These are phyloP conservation scores for Lachnellula suecica DNA, from an alignment of 2,329 filamentous ascomycete genomes.

Conservation along the genomic window DNA sequence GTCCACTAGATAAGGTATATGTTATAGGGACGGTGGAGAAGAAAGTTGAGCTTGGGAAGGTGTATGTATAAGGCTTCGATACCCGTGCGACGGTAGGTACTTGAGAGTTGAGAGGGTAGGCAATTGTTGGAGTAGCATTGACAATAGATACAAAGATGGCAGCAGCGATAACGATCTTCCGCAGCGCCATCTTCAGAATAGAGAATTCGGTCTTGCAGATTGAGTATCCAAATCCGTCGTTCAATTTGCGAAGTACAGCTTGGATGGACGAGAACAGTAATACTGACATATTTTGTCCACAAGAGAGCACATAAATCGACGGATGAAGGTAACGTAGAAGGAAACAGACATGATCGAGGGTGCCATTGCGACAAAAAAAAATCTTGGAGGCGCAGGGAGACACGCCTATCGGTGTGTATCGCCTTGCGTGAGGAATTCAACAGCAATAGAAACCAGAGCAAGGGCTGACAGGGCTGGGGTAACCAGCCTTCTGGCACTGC, in stretches of 20 bases:
- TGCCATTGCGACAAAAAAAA: conserved; percentile 16
- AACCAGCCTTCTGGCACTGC: conserved; percentile 8
- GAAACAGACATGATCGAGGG: conserved; percentile 9
- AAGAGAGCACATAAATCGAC: conserved; percentile 11
- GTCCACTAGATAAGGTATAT: conserved; percentile 66
- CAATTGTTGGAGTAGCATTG: conserved; percentile 38
- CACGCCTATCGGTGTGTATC: conserved; percentile 19
- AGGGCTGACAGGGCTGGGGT: conserved; percentile 20
- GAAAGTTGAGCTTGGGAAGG: conserved; percentile 75
- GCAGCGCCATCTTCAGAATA: conserved; percentile 22
- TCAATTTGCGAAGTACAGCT: neutral
- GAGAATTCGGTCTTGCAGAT: conserved; percentile 4
- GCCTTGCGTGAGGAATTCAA: conserved; percentile 26
- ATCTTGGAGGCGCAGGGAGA: conserved; percentile 24
- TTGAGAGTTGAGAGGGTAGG: conserved; percentile 82
- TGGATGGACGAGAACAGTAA: conserved; percentile 3
- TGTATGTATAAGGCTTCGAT: conserved; percentile 65
- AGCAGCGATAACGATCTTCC: conserved; percentile 10
- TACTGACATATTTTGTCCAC: conserved; percentile 8
- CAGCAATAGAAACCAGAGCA: conserved; percentile 19
- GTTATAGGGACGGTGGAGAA: conserved; percentile 56
- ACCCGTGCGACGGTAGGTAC: conserved; percentile 76
- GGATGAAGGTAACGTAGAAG: conserved; percentile 8
- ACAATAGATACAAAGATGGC: conserved; percentile 19
- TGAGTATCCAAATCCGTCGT: neutral